Evolutionary conservation across 345 rosid species (phyloP).

Genomic region (rapeseed (Brassica napus)): DNA sequence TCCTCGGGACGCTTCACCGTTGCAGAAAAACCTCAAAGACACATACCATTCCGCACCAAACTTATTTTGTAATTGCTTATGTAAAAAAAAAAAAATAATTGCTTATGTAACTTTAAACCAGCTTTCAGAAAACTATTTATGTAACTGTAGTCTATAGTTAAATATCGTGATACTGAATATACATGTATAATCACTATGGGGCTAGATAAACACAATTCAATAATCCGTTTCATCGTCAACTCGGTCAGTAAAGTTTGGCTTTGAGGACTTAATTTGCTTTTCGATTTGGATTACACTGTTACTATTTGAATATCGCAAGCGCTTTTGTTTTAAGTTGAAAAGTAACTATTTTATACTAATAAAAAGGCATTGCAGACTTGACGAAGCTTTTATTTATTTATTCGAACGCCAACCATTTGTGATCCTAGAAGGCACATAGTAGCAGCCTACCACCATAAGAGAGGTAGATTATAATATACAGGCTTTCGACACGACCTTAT

Average conservation of each 20-base stretch:
- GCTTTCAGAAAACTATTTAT: no score
- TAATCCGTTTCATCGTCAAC: not conserved
- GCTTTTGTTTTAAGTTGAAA: conserved; percentile 6
- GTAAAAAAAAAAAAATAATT: no score
- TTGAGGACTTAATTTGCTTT: not conserved
- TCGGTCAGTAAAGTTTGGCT: not conserved
- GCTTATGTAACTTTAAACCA: no score
- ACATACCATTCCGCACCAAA: no score
- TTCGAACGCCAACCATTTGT: conserved; percentile 15
- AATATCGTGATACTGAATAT: no score
- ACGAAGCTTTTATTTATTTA: not conserved
- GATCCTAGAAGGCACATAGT: conserved; percentile 2
- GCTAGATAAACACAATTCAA: not conserved
- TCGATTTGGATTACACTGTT: not conserved
- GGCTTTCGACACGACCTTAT: not conserved
- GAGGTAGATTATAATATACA: not conserved
- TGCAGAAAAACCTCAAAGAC: no score
- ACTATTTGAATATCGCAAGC: not conserved
- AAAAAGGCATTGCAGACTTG: not conserved
- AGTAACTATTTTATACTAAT: not conserved
- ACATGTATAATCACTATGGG: not conserved
- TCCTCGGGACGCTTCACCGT: no score
- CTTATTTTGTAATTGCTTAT: no score
- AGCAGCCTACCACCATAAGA: not conserved
- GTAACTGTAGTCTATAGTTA: no score